Conservation (phyloP, 2,329 filamentous ascomycete genomes). For the Balansia obtecta region DNA sequence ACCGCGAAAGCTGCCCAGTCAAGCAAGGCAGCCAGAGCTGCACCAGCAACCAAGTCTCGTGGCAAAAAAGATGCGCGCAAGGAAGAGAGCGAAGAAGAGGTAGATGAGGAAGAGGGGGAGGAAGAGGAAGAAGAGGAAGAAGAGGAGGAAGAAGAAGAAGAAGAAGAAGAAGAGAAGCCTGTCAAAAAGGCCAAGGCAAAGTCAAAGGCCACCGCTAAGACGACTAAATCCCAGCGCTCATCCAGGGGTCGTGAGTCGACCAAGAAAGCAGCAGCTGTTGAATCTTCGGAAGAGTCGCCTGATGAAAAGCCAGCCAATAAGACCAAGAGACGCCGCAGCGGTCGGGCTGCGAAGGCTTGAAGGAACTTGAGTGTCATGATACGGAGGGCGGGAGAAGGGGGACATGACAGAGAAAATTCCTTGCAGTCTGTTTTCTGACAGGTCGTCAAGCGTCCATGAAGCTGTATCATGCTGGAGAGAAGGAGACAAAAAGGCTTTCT, state of each 20-base stretch:
- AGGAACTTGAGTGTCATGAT: background rate
- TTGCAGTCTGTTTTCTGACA: no score
- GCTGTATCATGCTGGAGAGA: no score
- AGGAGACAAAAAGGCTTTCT: no score
- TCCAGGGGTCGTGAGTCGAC: slow-evolving; percentile 4
- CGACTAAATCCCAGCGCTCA: background rate
- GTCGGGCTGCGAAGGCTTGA: slow-evolving; percentile 16
- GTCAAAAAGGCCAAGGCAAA: slow-evolving; percentile 6
- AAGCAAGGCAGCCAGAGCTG: slow-evolving; percentile 12
- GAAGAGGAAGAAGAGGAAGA: slow-evolving; percentile 8
- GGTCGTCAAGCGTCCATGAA: no score
- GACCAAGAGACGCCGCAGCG: slow-evolving; percentile 9
- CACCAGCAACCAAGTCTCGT: background rate
- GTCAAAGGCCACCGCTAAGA: slow-evolving; percentile 4
- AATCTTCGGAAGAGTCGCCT: background rate
- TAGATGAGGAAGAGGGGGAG: slow-evolving; percentile 5
- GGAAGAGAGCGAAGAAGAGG: slow-evolving; percentile 10
- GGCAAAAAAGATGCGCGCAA: slow-evolving; percentile 1
- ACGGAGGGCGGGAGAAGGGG: no score
- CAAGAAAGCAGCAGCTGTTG: slow-evolving; percentile 1
- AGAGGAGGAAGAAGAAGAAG: slow-evolving; percentile 2
- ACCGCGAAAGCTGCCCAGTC: slow-evolving; percentile 11
- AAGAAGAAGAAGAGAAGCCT: background rate
- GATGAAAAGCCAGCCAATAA: slow-evolving; percentile 16
- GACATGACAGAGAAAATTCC: no score